Evolutionary conservation across 176 grass and related monocot genomes (phyloP).

Genomic region (Phragmites australis): DNA sequence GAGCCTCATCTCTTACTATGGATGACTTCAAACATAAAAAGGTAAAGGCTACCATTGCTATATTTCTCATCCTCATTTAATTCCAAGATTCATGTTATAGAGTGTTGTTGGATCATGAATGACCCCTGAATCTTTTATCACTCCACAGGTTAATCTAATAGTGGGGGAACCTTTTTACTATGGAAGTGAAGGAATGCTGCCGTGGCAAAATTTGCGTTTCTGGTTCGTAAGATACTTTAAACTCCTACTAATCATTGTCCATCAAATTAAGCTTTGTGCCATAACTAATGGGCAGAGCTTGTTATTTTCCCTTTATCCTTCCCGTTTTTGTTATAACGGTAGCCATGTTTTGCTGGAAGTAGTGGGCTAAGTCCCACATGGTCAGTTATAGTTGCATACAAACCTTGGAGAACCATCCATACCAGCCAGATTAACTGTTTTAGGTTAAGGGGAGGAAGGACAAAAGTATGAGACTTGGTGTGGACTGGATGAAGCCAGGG

Average conservation of each 20-base stretch:
- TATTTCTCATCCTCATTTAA: constrained; percentile 9
- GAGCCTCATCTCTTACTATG: constrained; percentile 46
- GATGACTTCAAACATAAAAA: constrained; percentile 61
- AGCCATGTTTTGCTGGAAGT: constrained; percentile 23
- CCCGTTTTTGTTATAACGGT: neutral
- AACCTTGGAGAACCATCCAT: neutral
- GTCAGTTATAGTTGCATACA: constrained; percentile 1
- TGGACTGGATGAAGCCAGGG: neutral
- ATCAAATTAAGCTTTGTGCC: neutral
- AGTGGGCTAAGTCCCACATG: neutral
- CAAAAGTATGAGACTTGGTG: neutral
- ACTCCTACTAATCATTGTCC: neutral
- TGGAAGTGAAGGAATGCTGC: constrained; percentile 81
- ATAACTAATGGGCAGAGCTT: neutral
- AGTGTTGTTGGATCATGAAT: constrained; percentile 10
- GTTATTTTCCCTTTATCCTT: neutral
- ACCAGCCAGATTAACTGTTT: neutral
- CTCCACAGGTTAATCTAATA: constrained; percentile 65
- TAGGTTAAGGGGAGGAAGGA: neutral
- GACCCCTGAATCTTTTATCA: constrained; percentile 14
- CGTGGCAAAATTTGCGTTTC: constrained; percentile 93
- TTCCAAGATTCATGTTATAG: constrained; percentile 12
- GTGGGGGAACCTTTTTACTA: constrained; percentile 86
- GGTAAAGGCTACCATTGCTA: constrained; percentile 47
- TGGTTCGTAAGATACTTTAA: constrained; percentile 61